Percentiles rank a stretch among this genome's conserved stretches.
Conservation (phyloP, 768 basidiomycete genomes). For the Porphyrellus cyaneotinctus region DNA sequence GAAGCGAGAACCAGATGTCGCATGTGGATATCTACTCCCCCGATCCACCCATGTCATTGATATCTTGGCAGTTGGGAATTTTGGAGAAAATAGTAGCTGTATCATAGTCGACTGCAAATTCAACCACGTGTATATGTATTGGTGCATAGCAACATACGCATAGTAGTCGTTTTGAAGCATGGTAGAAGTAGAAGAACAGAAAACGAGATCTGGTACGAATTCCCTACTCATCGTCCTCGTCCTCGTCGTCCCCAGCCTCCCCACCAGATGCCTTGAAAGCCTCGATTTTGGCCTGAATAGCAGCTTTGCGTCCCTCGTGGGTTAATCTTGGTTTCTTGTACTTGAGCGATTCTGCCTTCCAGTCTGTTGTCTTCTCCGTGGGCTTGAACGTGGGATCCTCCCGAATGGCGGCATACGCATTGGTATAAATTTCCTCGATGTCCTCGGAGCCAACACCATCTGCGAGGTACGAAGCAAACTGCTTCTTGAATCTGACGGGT, state of each 20-base stretch:
- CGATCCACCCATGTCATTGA: conserved; percentile 33
- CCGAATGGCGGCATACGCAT: conserved; percentile 92
- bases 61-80: conserved; percentile 53
- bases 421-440: conserved; percentile 92
- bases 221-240: conserved; percentile 53
- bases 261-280: conserved; percentile 73
- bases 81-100: conserved; percentile 39
- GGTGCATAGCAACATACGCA: conserved; percentile 21
- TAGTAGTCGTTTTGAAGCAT: conserved; percentile 14
- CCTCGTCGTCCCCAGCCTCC: conserved; percentile 40
- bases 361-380: conserved; percentile 84
- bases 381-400: conserved; percentile 91
- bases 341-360: conserved; percentile 83
- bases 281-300: conserved; percentile 85
- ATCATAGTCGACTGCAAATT: conserved; percentile 12
- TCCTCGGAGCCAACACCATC: conserved; percentile 95
- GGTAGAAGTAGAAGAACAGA: background rate
- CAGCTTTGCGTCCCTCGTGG: conserved; percentile 68
- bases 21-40: conserved; percentile 40
- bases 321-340: conserved; percentile 67
- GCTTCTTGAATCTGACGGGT: conserved; percentile 83
- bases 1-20: conserved; percentile 38
- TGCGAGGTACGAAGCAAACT: conserved; percentile 92
- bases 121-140: conserved; percentile 8
- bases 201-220: background rate